Evolutionary conservation across 306 rosid species (phyloP), one percentile per base, ranked within the genome.

Genomic region (Cyclanthera cordifolia): DNA sequence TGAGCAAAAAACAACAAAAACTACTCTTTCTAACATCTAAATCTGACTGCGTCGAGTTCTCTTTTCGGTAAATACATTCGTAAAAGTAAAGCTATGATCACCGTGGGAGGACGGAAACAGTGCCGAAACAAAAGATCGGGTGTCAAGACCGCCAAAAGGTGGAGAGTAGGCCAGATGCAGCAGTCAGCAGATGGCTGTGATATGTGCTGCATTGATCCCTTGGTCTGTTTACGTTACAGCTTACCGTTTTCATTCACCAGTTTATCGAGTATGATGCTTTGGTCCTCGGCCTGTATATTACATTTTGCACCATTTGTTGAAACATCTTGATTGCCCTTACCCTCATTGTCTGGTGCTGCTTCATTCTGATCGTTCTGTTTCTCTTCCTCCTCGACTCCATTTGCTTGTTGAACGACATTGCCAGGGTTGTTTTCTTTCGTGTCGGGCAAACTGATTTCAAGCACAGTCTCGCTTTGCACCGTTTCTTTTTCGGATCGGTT

Each of bases 211-310:
- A 45, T 45, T 34, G 21, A 43, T 21, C 53, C 50, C 53, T 53
- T 14, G 10, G 70, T 61, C 61, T 48, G 78, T 78, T 60, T 69
- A 56, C 72, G 78, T 78, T 75, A 81, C 72, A 79, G 82, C 61
- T 78, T 79, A n/a, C 85, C 86, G 21, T 80, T 85, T 77, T 82
- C 90, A 28, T 74, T 61, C 46, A 74, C 56, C 66, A 71, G 73
- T 17, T 69, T 79, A 27, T 74, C 91, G 55, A 70, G 71, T 72
- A 76, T 73, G 58, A 75, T 54, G 53, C 75, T 51, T 64, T 77
- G 74, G 64, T 82, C 83, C 48, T 81, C 85, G 16, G 71, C 74
- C 57, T 77, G 76, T 73, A 53, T 60, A 34, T 34, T 65, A 53
- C 30, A 53, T 43, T 77, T 79, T 27, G 71, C 87, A 72, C 67